A percentile compares a stretch with the other conserved stretches of the same genome.
These are phyloP conservation scores for Nicotiana tomentosiformis DNA, from an alignment of 257 asterid genomes.

Conservation along the genomic window DNA sequence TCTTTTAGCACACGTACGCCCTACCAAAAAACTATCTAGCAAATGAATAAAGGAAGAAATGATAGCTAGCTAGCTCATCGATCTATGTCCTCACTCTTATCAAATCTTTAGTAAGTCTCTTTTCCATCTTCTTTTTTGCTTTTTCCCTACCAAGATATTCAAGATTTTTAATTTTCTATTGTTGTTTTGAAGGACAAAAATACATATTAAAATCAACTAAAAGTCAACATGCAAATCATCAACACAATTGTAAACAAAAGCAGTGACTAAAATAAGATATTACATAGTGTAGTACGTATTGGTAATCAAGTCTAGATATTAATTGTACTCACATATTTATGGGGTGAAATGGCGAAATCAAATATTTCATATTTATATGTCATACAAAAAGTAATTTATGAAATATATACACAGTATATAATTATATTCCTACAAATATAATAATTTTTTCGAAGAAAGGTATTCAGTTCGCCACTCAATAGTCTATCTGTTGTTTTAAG, in stretches of 20 bases:
- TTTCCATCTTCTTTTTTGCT: neutral
- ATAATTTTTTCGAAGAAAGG: neutral
- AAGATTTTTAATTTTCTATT: neutral
- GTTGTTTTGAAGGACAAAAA: neutral
- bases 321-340: neutral
- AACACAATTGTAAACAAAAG: neutral
- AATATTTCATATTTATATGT: neutral
- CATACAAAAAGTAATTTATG: neutral
- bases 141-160: slow-evolving; percentile 4
- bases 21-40: neutral
- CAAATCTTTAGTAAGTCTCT: neutral
- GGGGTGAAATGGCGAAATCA: neutral
- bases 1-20: neutral
- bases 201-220: neutral
- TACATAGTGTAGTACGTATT: neutral
- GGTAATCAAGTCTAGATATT: neutral
- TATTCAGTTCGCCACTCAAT: neutral
- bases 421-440: neutral
- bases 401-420: neutral
- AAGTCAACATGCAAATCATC: neutral
- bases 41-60: neutral
- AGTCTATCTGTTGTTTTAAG: neutral
- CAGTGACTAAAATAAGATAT: neutral
- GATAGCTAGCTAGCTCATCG: neutral
- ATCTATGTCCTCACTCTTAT: neutral